Evolutionary conservation across 352 stramenopile genomes (phyloP), one percentile per base, ranked within the genome.

Genomic region (Thalassiosira gravida): DNA sequence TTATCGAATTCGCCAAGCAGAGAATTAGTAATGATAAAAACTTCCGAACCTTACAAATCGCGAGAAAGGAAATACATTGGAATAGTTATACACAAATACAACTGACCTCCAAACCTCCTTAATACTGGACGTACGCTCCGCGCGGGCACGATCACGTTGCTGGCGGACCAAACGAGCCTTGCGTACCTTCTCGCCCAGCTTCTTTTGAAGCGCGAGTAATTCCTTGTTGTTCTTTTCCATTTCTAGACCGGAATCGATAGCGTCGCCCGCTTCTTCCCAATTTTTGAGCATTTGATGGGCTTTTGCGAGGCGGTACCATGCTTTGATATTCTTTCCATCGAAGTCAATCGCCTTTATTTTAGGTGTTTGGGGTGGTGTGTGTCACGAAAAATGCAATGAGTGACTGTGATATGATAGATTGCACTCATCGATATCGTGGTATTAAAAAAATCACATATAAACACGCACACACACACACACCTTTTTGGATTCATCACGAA

Each of bases 301-400:
- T 74, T 92, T 92, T 0, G 90, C 88, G 9, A 93, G 72, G 20
- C 90, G 82, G 72, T 88, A 94, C 77, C 82, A 91, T 64, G 86
- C 84, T 78, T 94, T 94, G 71, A 92, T 78, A 73, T 94, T 94
- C 16, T 78, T 72, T n/a, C 80, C 35, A 67, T 93, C 86, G 55
- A 86, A 91, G 1, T 44, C 27, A 13, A 94, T 27, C 29, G 83
- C 53, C 72, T 74, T 67, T 37, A 56, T 42, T 56, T n/a, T n/a
- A n/a, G n/a, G n/a, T n/a, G n/a, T n/a, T n/a, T n/a, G n/a, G n/a
- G n/a, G n/a, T n/a, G n/a, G n/a, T n/a, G n/a, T n/a, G n/a, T n/a
- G n/a, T n/a, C n/a, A n/a, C n/a, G n/a, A n/a, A n/a, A n/a, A n/a
- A n/a, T n/a, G n/a, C n/a, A n/a, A n/a, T n/a, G n/a, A n/a, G n/a